Evolutionary conservation across 2,329 filamentous ascomycete genomes (phyloP).

Genomic region (Paecilomyces fulvus): DNA sequence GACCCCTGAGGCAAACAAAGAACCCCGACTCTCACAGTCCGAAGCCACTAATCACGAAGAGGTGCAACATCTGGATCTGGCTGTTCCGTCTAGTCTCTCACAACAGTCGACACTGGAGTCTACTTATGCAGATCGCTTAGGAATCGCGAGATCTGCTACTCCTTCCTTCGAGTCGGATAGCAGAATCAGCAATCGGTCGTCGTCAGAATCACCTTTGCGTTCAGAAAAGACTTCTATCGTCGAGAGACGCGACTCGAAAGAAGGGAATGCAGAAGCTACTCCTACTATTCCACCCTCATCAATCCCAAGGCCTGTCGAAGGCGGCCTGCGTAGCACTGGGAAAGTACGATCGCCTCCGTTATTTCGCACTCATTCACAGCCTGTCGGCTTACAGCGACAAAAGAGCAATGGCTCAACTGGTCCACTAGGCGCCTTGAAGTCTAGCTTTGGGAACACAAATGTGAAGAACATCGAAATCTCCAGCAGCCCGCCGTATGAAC

Average conservation of each 20-base stretch:
- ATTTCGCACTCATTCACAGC: conserved; percentile 45
- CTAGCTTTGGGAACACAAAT: conserved; percentile 13
- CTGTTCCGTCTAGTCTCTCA: conserved; percentile 31
- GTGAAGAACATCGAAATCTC: conserved; percentile 12
- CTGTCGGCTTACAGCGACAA: conserved; percentile 29
- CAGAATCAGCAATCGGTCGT: conserved; percentile 3
- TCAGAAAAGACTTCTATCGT: conserved; percentile 8
- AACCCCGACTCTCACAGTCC: conserved; percentile 12
- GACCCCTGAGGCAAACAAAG: conserved; percentile 10
- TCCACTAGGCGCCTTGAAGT: conserved; percentile 14
- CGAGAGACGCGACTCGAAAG: conserved; percentile 6
- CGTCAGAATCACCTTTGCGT: conserved; percentile 7
- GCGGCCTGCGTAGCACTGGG: conserved; percentile 25
- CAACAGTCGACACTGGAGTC: conserved; percentile 7
- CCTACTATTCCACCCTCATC: conserved; percentile 24
- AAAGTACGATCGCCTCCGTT: conserved; percentile 39
- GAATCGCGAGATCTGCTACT: conserved; percentile 4
- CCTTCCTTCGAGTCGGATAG: conserved; percentile 4
- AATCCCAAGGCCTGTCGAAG: conserved; percentile 33
- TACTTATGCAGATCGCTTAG: conserved; percentile 4
- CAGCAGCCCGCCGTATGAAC: conserved; percentile 17
- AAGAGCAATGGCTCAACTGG: conserved; percentile 11
- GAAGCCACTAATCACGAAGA: conserved; percentile 39
- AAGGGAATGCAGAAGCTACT: conserved; percentile 10
- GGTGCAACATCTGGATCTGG: conserved; percentile 55